Evolutionary conservation across 305 asterid species (phyloP).

Genomic region (Fraxinus albicans): DNA sequence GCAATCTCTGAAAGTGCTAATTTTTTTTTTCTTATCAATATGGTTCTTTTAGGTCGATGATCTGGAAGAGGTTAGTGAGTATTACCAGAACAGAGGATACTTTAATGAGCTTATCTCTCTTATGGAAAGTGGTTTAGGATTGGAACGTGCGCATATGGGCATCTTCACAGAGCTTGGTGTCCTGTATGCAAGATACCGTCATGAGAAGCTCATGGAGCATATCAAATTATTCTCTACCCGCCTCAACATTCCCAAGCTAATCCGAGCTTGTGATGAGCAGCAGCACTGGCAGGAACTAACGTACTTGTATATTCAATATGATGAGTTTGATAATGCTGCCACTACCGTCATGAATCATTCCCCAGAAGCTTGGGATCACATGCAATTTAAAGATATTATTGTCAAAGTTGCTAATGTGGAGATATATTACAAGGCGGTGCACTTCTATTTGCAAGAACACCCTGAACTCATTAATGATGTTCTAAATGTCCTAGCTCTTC

Average conservation of each 20-base stretch:
- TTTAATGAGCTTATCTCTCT: conserved; percentile 96
- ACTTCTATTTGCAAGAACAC: conserved; percentile 97
- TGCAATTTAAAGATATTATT: conserved; percentile 95
- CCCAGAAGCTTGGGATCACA: conserved; percentile 99
- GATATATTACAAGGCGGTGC: conserved; percentile 97
- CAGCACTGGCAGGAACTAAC: conserved; percentile 99
- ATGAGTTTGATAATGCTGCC: conserved; percentile 99
- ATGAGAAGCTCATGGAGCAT: conserved; percentile 99
- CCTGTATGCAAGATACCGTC: conserved; percentile 95
- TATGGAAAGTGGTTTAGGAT: conserved; percentile 99
- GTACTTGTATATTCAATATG: conserved; percentile 88
- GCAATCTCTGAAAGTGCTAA: not conserved
- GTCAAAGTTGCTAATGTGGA: conserved; percentile 99
- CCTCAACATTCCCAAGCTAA: conserved; percentile 94
- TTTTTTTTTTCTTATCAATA: not conserved
- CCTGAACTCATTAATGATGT: conserved; percentile 97
- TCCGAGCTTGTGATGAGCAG: conserved; percentile 99
- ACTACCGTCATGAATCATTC: conserved; percentile 99
- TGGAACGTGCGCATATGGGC: conserved; percentile 99
- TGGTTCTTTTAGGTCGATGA: conserved; percentile 79
- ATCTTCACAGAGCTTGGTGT: conserved; percentile 98
- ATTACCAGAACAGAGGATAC: conserved; percentile 96
- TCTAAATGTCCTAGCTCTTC: conserved; percentile 95
- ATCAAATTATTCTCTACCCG: conserved; percentile 92
- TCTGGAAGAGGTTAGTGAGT: conserved; percentile 97